Conservation (phyloP, 805 yeast species). For the Wickerhamiella vanderwaltii region DNA sequence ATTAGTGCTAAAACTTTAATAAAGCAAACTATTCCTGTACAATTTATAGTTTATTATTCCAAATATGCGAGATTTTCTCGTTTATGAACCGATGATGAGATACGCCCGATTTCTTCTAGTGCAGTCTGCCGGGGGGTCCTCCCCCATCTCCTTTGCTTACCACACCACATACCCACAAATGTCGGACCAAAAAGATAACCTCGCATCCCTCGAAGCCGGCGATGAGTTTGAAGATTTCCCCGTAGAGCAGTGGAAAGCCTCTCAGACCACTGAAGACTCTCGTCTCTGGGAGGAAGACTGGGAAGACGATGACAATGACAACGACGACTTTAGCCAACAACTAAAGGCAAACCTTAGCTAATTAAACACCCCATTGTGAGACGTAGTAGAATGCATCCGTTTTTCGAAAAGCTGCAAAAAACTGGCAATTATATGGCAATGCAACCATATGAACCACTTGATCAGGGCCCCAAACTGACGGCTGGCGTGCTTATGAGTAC, state of each 20-base stretch:
- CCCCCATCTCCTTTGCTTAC: no score
- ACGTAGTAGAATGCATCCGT: constrained; percentile 20
- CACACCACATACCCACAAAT: no score
- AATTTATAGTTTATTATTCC: no score
- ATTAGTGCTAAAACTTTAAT: no score
- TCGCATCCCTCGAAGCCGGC: constrained; percentile 81
- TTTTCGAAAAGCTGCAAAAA: constrained; percentile 15
- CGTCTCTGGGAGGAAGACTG: constrained; percentile 93
- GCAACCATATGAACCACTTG: constrained; percentile 14
- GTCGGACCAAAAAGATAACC: constrained; percentile 16
- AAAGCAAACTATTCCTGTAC: no score
- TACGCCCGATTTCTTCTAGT: no score
- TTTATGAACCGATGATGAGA: no score
- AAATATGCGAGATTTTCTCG: no score
- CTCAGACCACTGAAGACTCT: constrained; percentile 33
- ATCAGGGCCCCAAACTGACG: constrained; percentile 12
- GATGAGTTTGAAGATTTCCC: constrained; percentile 98
- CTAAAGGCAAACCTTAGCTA: constrained; percentile 31
- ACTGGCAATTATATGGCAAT: constrained; percentile 16
- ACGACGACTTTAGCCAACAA: constrained; percentile 71
- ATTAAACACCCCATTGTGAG: neutral
- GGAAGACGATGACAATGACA: constrained; percentile 77
- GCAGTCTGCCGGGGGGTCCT: no score
- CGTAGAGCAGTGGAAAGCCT: constrained; percentile 30
- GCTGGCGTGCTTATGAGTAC: constrained; percentile 15